Conservation (phyloP, 176 grass and related monocot genomes). For the Cenchrus americanus region DNA sequence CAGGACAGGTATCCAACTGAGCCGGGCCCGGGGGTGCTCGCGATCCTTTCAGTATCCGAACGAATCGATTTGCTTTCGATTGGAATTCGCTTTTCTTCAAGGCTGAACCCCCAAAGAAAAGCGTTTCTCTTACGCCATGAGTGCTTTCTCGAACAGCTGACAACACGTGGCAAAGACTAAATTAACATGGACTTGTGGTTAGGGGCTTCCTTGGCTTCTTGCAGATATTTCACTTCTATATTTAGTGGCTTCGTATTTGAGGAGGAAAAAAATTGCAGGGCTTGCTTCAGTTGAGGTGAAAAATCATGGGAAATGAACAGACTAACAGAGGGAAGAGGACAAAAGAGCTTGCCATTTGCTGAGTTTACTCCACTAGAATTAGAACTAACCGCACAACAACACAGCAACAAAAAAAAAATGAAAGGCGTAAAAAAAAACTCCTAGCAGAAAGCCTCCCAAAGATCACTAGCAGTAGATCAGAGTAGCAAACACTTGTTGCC, state of each 20-base stretch:
- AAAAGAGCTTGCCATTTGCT: slow-evolving; percentile 1
- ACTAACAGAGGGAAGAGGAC: not conserved
- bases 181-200: too few relatives aligned
- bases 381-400: slow-evolving; percentile 22
- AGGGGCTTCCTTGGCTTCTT: not conserved
- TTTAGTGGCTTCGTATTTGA: not conserved
- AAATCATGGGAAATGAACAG: not conserved
- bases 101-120: slow-evolving; percentile 9
- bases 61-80: slow-evolving; percentile 31
- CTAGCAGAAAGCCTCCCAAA: too few relatives aligned
- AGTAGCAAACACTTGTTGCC: slow-evolving; percentile 22
- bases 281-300: not conserved
- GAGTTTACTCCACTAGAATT: slow-evolving; percentile 31
- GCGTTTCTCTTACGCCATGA: slow-evolving; percentile 14
- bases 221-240: not conserved
- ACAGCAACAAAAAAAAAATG: not conserved
- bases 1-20: slow-evolving; percentile 27
- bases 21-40: not conserved
- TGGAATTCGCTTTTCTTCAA: slow-evolving; percentile 31
- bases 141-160: slow-evolving; percentile 14
- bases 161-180: not conserved
- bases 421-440: too few relatives aligned
- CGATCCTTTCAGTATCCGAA: slow-evolving; percentile 10
- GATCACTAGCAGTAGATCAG: not conserved
- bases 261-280: not conserved